Base-by-base conservation (phyloP, 805 yeast genomes). In the Candida anglica region DNA sequence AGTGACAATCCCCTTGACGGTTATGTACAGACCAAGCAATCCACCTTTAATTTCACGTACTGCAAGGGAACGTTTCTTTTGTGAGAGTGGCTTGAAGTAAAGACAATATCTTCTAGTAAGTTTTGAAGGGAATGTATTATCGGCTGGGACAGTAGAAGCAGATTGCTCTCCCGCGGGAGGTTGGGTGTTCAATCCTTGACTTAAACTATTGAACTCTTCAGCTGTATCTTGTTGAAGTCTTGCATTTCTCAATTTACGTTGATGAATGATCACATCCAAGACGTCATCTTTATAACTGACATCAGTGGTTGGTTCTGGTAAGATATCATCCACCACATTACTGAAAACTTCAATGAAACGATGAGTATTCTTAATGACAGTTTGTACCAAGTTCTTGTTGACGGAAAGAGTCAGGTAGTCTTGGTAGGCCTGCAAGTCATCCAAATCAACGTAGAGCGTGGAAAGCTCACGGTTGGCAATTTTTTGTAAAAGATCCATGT, bases 1-100 rank as follows among this genome's bases (percentile, higher is more conserved):
- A 6, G 98, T 93, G 32, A 91, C 87, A 45, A 93, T 89, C 37
- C 98, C 99, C 43, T 96, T 71, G 3, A 89, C 84, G 0, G 96
- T 89, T 49, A 93, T 84, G 41, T 86, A 74, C 48, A 83, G 79
- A 31, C 99, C 99, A 33, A 93, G 71, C 43, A 77, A 79, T 24
- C 71, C 65, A 41, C 97, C 97, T 53, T 79, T 82, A 39, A 93
- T 81, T 44, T 88, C 89, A 58, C 99, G 78, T 5, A 93, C 98
- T 3, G 96, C 84, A 37, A 86, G 63, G 1, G 93, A 77, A 47
- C 80, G 80, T 33, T 48, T 46, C 28, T 51, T 48, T 34, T 63
- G 56, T 2, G 82, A 66, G 38, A 81, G 66, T 2, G 98, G 98
- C 59, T 79, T 79, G 69, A 93, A 86, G 63, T 91, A 93, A 25